Evolutionary conservation across 306 rosid genomes (phyloP), one percentile per base, ranked within the genome.

Genomic region (Trifolium repens): DNA sequence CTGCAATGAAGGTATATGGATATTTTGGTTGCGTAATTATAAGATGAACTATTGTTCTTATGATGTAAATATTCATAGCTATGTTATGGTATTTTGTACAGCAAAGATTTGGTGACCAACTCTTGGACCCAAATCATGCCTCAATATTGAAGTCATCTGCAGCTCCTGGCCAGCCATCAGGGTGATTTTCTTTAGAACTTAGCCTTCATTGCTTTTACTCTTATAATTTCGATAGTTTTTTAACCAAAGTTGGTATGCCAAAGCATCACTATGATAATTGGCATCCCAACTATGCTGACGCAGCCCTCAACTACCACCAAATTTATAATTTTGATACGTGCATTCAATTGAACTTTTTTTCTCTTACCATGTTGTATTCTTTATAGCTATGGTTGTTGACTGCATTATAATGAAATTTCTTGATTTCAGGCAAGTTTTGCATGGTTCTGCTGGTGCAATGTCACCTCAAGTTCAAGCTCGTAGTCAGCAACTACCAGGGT

Each of bases 41-140:
- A 59, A 40, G 43, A 76, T 40, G 40, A 55, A 57, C 61, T 73
- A 32, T 24, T 50, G 27, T 34, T 82, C 44, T 61, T 63, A 42
- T 53, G 82, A 59, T 70, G 16, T 50, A 14, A 24, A 62, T 44
- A 74, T 77, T 71, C 67, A 77, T 81, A 59, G 50, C 19, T 46
- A 42, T 78, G 30, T 64, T 4, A 58, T 66, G 74, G 47, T 79
- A 62, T 59, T 66, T 74, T 71, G 73, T 82, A 43, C 97, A 90
- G 97, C 99, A 88, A 82, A 86, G 97, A 83, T 94, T 82, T 81
- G 92, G 97, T 35, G 99, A 90, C 69, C 96, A 85, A 80, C 89
- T 94, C 63, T 74, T 92, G 91, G 99, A 94, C 81, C 91, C 86
- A 39, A 92, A 86, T 83, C 96, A 94, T 66, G 82, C 96, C 49